Conservation (phyloP, 441 rosid species). For the Aquilaria agallochum region DNA sequence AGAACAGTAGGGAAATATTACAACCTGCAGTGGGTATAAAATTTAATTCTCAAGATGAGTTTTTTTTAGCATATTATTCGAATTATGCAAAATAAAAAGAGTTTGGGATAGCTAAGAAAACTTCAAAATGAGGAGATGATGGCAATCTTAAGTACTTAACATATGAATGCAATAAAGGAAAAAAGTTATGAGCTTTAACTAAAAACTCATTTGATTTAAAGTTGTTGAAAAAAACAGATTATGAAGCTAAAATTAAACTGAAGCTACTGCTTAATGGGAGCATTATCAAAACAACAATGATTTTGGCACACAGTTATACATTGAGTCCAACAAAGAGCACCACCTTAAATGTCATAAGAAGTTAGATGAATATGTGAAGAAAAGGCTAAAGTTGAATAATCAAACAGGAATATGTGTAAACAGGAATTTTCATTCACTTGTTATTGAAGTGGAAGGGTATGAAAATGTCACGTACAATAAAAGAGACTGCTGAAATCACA, state of each 20-base stretch:
- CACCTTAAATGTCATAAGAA: not conserved
- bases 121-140: not conserved
- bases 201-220: not conserved
- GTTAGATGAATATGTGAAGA: not conserved
- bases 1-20: too few species aligned
- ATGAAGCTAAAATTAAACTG: not conserved
- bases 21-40: too few species aligned
- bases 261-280: not conserved
- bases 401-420: not conserved
- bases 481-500: conserved; percentile 4
- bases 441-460: not conserved
- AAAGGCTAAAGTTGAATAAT: not conserved
- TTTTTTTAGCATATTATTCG: not conserved
- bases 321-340: not conserved
- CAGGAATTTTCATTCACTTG: not conserved
- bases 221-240: not conserved
- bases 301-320: not conserved
- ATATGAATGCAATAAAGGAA: not conserved
- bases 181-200: not conserved
- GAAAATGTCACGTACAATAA: conserved; percentile 1
- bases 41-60: too few species aligned
- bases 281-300: not conserved
- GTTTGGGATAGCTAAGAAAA: not conserved
- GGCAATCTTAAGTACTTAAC: not conserved
- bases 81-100: not conserved